Conservation (phyloP, 2,329 filamentous ascomycete genomes). For the Beauveria sp. region DNA sequence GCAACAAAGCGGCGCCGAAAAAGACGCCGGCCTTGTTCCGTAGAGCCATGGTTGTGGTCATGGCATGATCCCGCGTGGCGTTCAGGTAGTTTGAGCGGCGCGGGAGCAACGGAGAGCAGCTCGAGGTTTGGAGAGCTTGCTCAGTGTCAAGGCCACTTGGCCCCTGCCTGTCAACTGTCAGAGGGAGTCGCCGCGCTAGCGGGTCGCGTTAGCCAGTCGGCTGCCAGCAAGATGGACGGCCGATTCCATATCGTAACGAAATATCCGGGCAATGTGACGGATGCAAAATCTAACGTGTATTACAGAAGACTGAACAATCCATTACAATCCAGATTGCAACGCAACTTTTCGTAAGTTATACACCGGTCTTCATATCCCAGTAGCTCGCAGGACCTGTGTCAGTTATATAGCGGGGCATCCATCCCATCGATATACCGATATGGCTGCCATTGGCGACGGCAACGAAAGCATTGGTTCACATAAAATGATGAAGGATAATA, state of each 20-base stretch:
- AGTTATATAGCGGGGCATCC: not conserved
- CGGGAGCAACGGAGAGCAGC: not conserved
- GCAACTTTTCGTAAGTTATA: not conserved
- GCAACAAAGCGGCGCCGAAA: constrained; percentile 65
- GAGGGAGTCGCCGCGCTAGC: constrained; percentile 1
- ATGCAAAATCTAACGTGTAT: not conserved
- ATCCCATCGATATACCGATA: not conserved
- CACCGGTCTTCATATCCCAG: not conserved
- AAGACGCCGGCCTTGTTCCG: constrained; percentile 53
- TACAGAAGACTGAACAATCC: no score
- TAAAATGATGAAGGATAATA: no score
- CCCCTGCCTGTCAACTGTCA: constrained; percentile 1
- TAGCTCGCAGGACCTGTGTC: not conserved
- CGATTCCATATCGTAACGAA: no score
- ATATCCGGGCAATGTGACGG: not conserved
- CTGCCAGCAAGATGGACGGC: not conserved
- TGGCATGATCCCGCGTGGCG: constrained; percentile 22
- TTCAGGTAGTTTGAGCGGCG: not conserved
- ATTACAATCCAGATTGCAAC: no score
- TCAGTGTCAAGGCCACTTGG: constrained; percentile 20
- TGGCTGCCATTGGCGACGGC: not conserved
- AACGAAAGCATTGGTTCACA: not conserved
- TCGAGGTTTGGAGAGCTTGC: not conserved
- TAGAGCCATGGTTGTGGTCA: constrained; percentile 31
- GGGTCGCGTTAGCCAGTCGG: not conserved